Base-by-base conservation (phyloP, 352 stramenopile genomes). In the Phytopythium oedochilum region DNA sequence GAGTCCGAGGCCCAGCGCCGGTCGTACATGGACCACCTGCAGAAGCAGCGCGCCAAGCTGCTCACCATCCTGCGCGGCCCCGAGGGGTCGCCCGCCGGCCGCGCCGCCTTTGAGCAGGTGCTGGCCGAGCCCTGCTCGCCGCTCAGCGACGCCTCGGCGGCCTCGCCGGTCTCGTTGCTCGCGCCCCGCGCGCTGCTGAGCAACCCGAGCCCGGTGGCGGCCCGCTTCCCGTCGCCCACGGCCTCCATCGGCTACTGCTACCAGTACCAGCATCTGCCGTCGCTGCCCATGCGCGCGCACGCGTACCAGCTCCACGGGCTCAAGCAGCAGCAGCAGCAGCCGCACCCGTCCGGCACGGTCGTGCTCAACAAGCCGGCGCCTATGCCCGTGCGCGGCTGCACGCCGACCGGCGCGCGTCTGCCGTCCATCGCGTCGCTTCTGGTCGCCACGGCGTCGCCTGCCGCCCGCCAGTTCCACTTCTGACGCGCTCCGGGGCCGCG, bases 41-140 rank as follows among this genome's bases (percentile, higher is more conserved):
- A 85, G 42, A 87, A 87, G 63, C 80, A 90, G 59, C 68, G 75
- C 70, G 60, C 71, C 45, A 90, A 90, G 73, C 59, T 90, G 60
- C 51, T 75, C 17, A 83, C 79, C 10, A 87, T 89, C 61, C 71
- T 87, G 31, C 71, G 70, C 38, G 78, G 78, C 5, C 78, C 78
- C 1, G 75, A 78, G 14, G 75, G 75, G 20, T 34, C 48, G 32
- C 52, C 71, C 2, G 66, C 53, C 31, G 79, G 71, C 62, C 71
- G 76, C 55, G 66, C 70, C 40, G 69, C 70, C 9, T 89, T 89
- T 55, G 73, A 89, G 65, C 64, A 75, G 42, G 63, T 89, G 61
- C 73, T 89, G 38, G 64, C 75, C 12, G 78, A 86, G 59, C 75
- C 78, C 32, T 83, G 72, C 68, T 86, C 78, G 5, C 75, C 78